phyloP scores from a whole-genome alignment of 1,139 yeast species.

The Kazachstania sp. region DNA sequence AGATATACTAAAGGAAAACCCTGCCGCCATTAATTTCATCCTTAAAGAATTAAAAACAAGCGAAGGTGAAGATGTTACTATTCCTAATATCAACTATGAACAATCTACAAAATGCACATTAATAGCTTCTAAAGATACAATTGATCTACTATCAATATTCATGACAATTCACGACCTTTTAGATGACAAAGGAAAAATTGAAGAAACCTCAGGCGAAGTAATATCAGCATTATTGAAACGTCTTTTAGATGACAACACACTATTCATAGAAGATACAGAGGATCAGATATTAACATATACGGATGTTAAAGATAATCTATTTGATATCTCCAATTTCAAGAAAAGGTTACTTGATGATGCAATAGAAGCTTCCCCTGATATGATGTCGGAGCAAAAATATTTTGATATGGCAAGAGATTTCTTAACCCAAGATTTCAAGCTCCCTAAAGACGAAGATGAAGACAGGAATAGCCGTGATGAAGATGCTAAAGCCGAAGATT shows the following conservation, averaged over 20 bases:
- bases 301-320: neutral
- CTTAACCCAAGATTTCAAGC: conserved; percentile 1
- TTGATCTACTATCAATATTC: conserved; percentile 5
- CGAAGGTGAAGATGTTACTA: neutral
- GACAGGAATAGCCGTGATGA: neutral
- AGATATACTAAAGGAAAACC: conserved; percentile 11
- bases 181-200: too few species aligned
- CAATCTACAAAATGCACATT: neutral
- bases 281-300: neutral
- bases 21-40: conserved; percentile 15
- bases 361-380: conserved; percentile 10
- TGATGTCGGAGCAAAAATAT: conserved; percentile 21
- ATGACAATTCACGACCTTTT: neutral
- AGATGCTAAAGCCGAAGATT: conserved; percentile 15
- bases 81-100: neutral
- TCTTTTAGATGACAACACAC: conserved; percentile 2
- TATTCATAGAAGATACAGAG: neutral
- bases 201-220: conserved; percentile 7
- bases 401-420: conserved; percentile 15
- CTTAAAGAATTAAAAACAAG: conserved; percentile 9
- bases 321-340: conserved; percentile 6
- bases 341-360: conserved; percentile 4
- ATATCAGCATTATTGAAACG: conserved; percentile 7
- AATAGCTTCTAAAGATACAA: conserved; percentile 1
- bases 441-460: too few species aligned